Evolutionary conservation across 805 yeast genomes (phyloP).

Genomic region (Jamesozyma rosinii): DNA sequence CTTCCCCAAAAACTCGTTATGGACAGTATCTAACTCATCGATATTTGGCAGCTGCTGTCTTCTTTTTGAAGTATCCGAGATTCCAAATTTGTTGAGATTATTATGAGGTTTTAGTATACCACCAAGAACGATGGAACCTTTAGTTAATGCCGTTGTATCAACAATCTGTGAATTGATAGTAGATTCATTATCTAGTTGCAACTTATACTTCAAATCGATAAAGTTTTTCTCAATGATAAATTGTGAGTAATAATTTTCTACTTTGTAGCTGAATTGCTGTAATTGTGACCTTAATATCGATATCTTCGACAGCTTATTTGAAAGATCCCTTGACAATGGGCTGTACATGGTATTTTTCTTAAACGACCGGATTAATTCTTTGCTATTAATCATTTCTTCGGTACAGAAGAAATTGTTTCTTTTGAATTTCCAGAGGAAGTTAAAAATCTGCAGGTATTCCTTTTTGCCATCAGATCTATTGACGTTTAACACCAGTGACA

Average conservation of each 20-base stretch:
- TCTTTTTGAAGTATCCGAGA: not conserved
- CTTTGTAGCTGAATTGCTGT: slow-evolving; percentile 26
- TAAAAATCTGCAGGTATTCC: slow-evolving; percentile 72
- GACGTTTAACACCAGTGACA: slow-evolving; percentile 48
- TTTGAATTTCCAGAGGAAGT: slow-evolving; percentile 72
- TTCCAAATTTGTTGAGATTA: slow-evolving; percentile 10
- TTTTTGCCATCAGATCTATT: slow-evolving; percentile 36
- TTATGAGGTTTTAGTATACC: slow-evolving; percentile 28
- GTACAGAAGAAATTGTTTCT: slow-evolving; percentile 49
- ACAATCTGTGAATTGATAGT: slow-evolving; percentile 26
- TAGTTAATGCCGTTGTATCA: slow-evolving; percentile 23
- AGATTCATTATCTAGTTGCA: slow-evolving; percentile 24
- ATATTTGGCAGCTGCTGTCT: slow-evolving; percentile 27
- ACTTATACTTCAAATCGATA: slow-evolving; percentile 26
- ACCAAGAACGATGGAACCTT: slow-evolving; percentile 20
- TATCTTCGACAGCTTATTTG: slow-evolving; percentile 23
- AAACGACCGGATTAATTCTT: slow-evolving; percentile 27
- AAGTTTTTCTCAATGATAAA: slow-evolving; percentile 29
- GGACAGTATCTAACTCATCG: slow-evolving; percentile 40
- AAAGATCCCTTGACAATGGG: slow-evolving; percentile 24
- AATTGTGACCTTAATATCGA: slow-evolving; percentile 29
- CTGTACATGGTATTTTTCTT: slow-evolving; percentile 11
- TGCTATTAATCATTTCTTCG: slow-evolving; percentile 38
- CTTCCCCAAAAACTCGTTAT: slow-evolving; percentile 27
- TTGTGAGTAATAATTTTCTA: slow-evolving; percentile 28